Evolutionary conservation across 2,329 filamentous ascomycete species (phyloP).

Genomic region (Colletotrichum tanaceti): DNA sequence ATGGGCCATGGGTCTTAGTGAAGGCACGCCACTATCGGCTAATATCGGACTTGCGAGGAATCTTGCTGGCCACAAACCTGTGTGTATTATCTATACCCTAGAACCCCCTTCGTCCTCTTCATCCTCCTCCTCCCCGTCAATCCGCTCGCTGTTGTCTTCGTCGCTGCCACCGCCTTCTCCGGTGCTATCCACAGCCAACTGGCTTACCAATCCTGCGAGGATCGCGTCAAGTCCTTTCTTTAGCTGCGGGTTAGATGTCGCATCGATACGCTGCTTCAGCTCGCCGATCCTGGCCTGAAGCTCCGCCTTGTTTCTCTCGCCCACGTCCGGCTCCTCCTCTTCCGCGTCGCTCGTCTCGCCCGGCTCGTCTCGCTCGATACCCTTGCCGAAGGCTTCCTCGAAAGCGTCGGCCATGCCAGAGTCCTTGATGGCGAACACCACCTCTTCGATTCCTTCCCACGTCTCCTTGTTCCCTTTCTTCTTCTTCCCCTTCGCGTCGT

Average conservation of each 20-base stretch:
- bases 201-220: conserved; percentile 44
- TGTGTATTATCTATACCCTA: neutral
- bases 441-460: conserved; percentile 61
- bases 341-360: conserved; percentile 40
- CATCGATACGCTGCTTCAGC: conserved; percentile 44
- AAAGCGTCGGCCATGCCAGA: conserved; percentile 64
- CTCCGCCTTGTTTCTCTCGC: conserved; percentile 38
- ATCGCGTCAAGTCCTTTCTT: conserved; percentile 45
- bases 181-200: conserved; percentile 38
- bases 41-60: neutral
- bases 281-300: conserved; percentile 47
- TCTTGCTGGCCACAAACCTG: neutral
- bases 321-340: conserved; percentile 36
- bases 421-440: conserved; percentile 70
- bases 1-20: neutral
- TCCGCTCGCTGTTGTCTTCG: neutral
- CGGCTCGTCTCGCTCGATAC: conserved; percentile 48
- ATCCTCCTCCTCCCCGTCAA: neutral
- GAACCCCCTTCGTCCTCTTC: neutral
- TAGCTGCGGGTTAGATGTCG: conserved; percentile 46
- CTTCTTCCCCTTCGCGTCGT: conserved; percentile 37
- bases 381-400: conserved; percentile 58
- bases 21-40: too few species aligned
- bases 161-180: neutral
- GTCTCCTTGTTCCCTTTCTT: conserved; percentile 45